Percentiles rank a stretch among this genome's conserved stretches.
Conservation (phyloP, 306 rosid genomes). For the Dalbergia oliveri region DNA sequence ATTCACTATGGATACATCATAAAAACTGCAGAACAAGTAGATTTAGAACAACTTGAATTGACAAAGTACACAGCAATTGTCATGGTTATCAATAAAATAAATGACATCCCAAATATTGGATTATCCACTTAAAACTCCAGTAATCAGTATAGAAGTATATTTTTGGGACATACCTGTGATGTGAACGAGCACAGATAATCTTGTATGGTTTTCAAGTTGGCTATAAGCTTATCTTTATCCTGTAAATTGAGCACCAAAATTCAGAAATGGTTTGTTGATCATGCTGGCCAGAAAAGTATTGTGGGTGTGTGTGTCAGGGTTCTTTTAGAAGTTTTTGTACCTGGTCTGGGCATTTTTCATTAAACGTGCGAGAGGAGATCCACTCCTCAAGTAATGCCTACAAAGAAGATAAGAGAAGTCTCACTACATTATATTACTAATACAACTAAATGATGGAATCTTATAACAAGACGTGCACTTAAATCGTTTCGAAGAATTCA, state of each 20-base stretch:
- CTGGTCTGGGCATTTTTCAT: constrained; percentile 71
- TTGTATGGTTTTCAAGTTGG: constrained; percentile 92
- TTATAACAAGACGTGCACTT: constrained; percentile 14
- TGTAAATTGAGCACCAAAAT: constrained; percentile 52
- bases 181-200: constrained; percentile 92
- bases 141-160: constrained; percentile 13
- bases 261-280: constrained; percentile 18
- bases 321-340: constrained; percentile 47
- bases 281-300: neutral
- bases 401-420: constrained; percentile 26
- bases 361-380: constrained; percentile 68
- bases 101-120: neutral
- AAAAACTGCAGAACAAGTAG: neutral
- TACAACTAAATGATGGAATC: constrained; percentile 29
- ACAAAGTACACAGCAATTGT: neutral
- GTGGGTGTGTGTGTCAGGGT: neutral
- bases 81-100: constrained; percentile 10
- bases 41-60: constrained; percentile 14
- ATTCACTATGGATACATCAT: neutral
- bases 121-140: neutral
- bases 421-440: constrained; percentile 27
- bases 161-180: constrained; percentile 70
- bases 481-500: constrained; percentile 23
- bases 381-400: constrained; percentile 98
- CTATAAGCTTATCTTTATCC: constrained; percentile 80